Base-by-base conservation (phyloP, 371 early-diverging fungal species). In the Coemansia sp. region DNA sequence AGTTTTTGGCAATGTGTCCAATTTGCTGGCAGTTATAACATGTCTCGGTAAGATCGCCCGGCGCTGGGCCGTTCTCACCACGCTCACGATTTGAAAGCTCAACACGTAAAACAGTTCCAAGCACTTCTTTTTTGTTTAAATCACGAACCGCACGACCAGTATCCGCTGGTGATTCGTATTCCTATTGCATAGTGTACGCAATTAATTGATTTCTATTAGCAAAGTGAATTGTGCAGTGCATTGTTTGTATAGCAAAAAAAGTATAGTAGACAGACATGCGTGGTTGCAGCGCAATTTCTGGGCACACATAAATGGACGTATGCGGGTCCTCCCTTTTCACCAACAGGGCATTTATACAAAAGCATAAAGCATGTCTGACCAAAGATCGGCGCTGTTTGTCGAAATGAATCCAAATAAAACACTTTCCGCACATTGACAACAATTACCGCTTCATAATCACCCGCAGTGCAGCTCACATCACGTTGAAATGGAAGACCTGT, bases 1-100 rank as follows among this genome's bases (percentile, higher is more conserved):
- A 69, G 26, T 69, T 69, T 45, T 65, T 69, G 48, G 69, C 66
- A 26, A 69, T 69, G 39, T 69, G 69, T 1, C 69, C 69, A 16
- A 69, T 29, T n/a, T 66, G 37, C 47, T 60, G 66, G 50, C 66
- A 70, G 10, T 61, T 66, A 47, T 70, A 70, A 22, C 70, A 70
- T 10, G 39, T 58, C 21, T 70, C 70, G 40, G 31, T 56, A n/a
- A 55, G 56, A 39, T 70, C 70, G 27, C 70, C 70, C 1, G 67
- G 70, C 13, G 67, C 61, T 4, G 70, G 70, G 3, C 70, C 70
- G 27, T 5, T 16, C 39, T 50, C 57, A 4, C 67, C 67, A 11
- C 70, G 70, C 40, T 54, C 39, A 16, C 61, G 66, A 37, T 70
- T 70, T 5, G 70, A 66, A 16, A 70, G 50, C 26, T 70, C 70